Base-by-base conservation (phyloP, 305 asterid species). In the Fraxinus albicans region DNA sequence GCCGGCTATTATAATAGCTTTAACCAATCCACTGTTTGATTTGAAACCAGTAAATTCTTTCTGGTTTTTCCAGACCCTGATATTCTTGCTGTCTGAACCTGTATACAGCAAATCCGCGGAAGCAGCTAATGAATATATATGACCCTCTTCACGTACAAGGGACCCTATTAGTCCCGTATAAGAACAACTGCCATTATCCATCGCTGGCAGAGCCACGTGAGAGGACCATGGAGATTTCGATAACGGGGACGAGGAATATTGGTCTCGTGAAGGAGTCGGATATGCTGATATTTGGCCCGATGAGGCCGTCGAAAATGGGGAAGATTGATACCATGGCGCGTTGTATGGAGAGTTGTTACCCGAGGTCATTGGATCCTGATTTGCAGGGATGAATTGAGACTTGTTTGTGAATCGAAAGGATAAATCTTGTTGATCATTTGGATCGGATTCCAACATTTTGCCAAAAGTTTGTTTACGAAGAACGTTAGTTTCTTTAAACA, bases 41-140 rank as follows among this genome's bases (percentile, higher is more conserved):
- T 93, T 94, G 84, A 94, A 94, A 4, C 92, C 89, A 0, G 98
- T 82, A 76, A 91, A 91, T 82, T 93, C 98, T 31, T 83, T 89
- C 73, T 91, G 97, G 50, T 90, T 87, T 60, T 94, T 94, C 98
- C 98, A 94, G 0, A 93, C 98, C 81, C 98, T 38, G 4, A 94
- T 92, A 84, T 91, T 93, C 90, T 90, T 94, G 89, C 97, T 93
- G 36, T 93, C 97, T 0, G 97, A 93, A 1, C 97, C 98, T 29
- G 98, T 92, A 81, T 93, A 94, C 25, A 94, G 87, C 77, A 94
- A 81, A 77, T 92, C 94, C 25, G 91, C 92, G 3, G 89, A 36
- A 7, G 95, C 93, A 0, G 97, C 94, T 17, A 93, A 82, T 0
- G 98, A 94, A 74, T 94, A 94, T 10, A 93, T 91, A 79, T 93